Evolutionary conservation across 2,329 filamentous ascomycete genomes (phyloP).

Genomic region (Trichothecium roseum): DNA sequence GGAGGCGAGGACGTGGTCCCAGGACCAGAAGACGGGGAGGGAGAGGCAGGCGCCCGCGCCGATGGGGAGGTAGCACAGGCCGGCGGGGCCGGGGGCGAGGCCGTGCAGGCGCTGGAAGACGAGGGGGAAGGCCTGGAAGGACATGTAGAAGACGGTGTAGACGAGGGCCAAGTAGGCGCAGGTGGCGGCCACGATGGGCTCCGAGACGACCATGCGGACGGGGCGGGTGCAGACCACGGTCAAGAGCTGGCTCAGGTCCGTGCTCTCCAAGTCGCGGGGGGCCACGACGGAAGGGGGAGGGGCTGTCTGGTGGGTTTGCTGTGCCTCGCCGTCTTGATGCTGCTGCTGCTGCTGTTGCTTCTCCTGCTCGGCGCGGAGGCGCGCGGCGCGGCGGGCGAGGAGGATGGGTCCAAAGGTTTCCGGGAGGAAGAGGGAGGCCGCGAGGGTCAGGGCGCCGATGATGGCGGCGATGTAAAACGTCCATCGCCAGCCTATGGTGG

Average conservation of each 20-base stretch:
- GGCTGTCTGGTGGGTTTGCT: too few relatives aligned
- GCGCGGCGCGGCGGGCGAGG: conserved; percentile 43
- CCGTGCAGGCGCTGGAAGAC: conserved; percentile 56
- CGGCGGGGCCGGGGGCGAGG: conserved; percentile 53
- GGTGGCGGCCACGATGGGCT: conserved; percentile 62
- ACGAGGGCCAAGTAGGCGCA: conserved; percentile 62
- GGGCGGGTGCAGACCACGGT: conserved; percentile 63
- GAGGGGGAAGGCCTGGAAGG: conserved; percentile 64
- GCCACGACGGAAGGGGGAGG: conserved; percentile 40
- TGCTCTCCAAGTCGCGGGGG: conserved; percentile 52
- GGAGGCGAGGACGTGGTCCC: conserved; percentile 48
- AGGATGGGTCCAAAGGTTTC: conserved; percentile 54
- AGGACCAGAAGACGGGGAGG: conserved; percentile 51
- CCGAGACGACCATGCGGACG: conserved; percentile 59
- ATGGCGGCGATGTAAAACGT: conserved; percentile 62
- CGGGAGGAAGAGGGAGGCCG: conserved; percentile 51
- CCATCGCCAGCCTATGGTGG: conserved; percentile 57
- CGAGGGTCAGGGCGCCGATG: conserved; percentile 50
- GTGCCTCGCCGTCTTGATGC: too few relatives aligned
- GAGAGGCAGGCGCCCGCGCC: conserved; percentile 50
- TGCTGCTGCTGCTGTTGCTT: too few relatives aligned
- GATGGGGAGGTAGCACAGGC: conserved; percentile 60
- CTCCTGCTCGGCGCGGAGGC: too few relatives aligned
- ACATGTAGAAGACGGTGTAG: conserved; percentile 60
- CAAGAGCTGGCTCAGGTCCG: conserved; percentile 46